phyloP scores from a whole-genome alignment of 1,284 basidiomycete species.

The Puccinia triticina region DNA sequence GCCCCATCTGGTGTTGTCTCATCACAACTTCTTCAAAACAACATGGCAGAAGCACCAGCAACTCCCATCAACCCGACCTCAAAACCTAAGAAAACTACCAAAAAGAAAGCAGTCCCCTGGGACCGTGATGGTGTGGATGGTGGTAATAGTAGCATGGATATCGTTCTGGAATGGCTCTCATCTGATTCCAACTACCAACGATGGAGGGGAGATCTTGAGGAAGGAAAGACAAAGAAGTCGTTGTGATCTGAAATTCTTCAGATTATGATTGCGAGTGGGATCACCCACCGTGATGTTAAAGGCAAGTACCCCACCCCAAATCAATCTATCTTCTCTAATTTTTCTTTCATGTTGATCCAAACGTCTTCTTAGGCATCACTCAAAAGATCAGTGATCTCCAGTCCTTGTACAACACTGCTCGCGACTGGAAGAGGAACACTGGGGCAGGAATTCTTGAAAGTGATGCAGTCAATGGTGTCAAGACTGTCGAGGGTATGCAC shows the following conservation, averaged over 20 bases:
- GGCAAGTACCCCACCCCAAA: no score
- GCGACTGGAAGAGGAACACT: slow-evolving; percentile 1
- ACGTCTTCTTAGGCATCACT: background rate
- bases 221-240: slow-evolving; percentile 5
- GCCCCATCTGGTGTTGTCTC: background rate
- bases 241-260: slow-evolving; percentile 13
- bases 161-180: background rate
- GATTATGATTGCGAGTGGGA: slow-evolving; percentile 38
- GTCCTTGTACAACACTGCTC: background rate
- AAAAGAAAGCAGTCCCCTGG: slow-evolving; percentile 3
- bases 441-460: slow-evolving; percentile 1
- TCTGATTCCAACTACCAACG: background rate
- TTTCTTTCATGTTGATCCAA: no score
- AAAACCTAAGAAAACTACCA: background rate
- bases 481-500: background rate
- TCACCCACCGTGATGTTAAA: no score
- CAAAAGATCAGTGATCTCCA: background rate
- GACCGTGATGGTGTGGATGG: slow-evolving; percentile 9
- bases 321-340: no score
- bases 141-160: slow-evolving; percentile 16
- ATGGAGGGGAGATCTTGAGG: slow-evolving; percentile 6
- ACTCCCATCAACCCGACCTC: background rate
- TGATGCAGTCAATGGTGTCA: slow-evolving; percentile 5
- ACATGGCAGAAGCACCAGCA: no score
- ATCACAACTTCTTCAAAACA: background rate